These are phyloP conservation scores for Trypanosoma boissoni DNA, from an alignment of 208 protist genomes.

Conservation along the genomic window DNA sequence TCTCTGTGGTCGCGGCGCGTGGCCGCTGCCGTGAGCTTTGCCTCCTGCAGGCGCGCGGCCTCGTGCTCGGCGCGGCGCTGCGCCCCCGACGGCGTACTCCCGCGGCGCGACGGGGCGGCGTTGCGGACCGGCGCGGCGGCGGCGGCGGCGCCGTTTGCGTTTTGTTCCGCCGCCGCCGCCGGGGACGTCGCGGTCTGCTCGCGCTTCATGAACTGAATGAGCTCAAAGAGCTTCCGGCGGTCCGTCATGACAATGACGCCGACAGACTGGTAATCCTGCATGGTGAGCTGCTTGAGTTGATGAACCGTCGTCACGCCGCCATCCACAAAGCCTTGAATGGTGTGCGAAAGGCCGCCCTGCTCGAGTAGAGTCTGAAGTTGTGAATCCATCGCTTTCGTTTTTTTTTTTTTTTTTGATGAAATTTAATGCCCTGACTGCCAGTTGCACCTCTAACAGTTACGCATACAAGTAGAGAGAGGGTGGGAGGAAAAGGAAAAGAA, in stretches of 20 bases:
- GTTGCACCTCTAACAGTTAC: too few relatives aligned
- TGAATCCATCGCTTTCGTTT: conserved; percentile 50
- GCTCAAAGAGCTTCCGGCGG: conserved; percentile 90
- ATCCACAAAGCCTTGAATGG: conserved; percentile 77
- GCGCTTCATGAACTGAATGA: conserved; percentile 90
- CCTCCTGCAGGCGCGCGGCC: conserved; percentile 24
- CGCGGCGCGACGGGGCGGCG: conserved; percentile 28
- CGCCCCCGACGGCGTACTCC: conserved; percentile 20
- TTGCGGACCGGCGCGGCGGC: conserved; percentile 19
- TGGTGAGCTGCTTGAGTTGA: conserved; percentile 84
- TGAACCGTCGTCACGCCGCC: conserved; percentile 65
- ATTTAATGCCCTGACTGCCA: too few relatives aligned
- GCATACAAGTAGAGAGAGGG: too few relatives aligned
- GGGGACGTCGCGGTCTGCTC: conserved; percentile 38
- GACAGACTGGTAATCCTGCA: conserved; percentile 90
- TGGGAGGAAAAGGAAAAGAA: too few relatives aligned
- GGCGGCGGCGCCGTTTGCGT: conserved; percentile 13
- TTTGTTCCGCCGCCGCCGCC: conserved; percentile 12
- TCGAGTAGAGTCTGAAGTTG: conserved; percentile 77
- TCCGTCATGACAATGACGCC: conserved; percentile 90
- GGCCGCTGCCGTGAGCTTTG: conserved; percentile 19
- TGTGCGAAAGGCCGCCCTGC: conserved; percentile 75
- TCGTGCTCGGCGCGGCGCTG: conserved; percentile 27
- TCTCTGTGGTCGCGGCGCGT: conserved; percentile 51
- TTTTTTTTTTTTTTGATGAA: conserved; percentile 4